Evolutionary conservation across 1,284 basidiomycete genomes (phyloP), one percentile per base, ranked within the genome.

Genomic region (Macrocybe sp.): DNA sequence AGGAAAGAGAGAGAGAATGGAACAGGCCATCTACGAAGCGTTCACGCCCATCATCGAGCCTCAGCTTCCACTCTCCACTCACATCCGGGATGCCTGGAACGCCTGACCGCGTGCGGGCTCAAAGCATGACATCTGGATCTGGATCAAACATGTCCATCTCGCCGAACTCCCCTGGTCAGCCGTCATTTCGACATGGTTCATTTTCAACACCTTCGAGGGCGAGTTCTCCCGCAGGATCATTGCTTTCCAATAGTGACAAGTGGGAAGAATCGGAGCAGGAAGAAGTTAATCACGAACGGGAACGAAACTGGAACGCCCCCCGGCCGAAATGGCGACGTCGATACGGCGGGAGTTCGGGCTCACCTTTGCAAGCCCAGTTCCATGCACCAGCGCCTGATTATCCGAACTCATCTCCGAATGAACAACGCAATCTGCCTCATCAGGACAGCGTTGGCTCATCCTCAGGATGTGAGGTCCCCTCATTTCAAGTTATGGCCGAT

Each of bases 251-350:
- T 6, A 69, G 65, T 52, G 63, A 68, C 28, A 63, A 58, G 41
- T 62, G 64, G 39, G 66, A 69, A n/a, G 64, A 50, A 9, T 59
- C 63, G 2, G 53, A 63, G 31, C 70, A 67, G 44, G 59, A 60
- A 4, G 77, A 73, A 51, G 50, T 68, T 6, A 49, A 61, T 11
- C 73, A 79, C 45, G 57, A 71, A 55, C 60, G 66, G 36, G 68
- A 69, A 56, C 58, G 77, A 36, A 83, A 83, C 58, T 83, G 81
- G 81, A 79, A 78, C 59, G 72, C 79, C 3, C 75, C 73, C 10
- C 71, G 68, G 37, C 80, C 78, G 9, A 70, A 70, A 46, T 82
- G 81, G 79, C 53, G 54, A 34, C 59, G 59, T 50, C 36, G 34
- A 32, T 40, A 12, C 32, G 3, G 22, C 22, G 22, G 22, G 22